phyloP scores from a whole-genome alignment of 805 yeast genomes.

The Pichia thaimueangensis region DNA sequence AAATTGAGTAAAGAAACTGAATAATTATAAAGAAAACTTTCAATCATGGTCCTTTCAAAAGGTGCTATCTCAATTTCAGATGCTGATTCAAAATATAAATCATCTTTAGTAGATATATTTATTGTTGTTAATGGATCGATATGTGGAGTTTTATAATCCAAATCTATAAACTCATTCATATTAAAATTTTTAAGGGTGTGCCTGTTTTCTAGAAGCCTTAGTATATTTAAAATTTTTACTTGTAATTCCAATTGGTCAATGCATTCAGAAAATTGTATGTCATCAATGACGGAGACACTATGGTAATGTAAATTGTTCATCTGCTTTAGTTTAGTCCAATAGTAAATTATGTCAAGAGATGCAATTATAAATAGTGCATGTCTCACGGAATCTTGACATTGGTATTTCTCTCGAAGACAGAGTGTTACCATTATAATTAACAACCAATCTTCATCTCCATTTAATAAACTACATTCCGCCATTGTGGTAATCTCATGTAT shows the following conservation, averaged over 20 bases:
- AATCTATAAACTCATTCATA: no score
- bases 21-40: conserved; percentile 41
- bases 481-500: conserved; percentile 17
- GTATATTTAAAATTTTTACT: no score
- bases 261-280: not conserved
- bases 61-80: conserved; percentile 10
- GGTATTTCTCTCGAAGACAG: conserved; percentile 34
- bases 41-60: conserved; percentile 35
- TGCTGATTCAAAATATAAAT: no score
- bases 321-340: conserved; percentile 16
- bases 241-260: not conserved
- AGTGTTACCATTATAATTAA: conserved; percentile 33
- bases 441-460: conserved; percentile 34
- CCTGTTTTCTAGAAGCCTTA: no score
- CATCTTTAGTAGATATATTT: no score
- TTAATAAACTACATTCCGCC: conserved; percentile 19
- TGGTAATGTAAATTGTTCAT: not conserved
- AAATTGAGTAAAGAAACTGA: conserved; percentile 32
- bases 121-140: no score
- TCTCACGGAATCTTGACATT: conserved; percentile 23
- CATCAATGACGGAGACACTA: not conserved
- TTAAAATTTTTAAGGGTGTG: no score
- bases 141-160: no score
- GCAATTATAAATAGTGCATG: conserved; percentile 29
- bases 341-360: conserved; percentile 31